Base-by-base conservation (phyloP, 768 basidiomycete species). In the Kwoniella newhampshirensis region DNA sequence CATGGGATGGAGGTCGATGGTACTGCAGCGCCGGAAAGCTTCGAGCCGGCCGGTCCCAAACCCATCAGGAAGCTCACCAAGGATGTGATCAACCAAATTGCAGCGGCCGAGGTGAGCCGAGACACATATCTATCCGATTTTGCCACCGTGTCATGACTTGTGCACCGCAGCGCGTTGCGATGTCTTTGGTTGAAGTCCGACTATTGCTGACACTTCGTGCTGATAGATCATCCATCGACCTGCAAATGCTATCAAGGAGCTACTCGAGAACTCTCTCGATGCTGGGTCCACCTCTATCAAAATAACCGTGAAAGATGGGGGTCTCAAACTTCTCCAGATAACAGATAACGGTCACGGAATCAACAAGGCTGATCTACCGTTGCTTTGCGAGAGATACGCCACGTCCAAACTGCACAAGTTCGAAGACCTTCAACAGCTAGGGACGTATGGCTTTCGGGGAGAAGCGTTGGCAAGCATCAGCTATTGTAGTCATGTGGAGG, bases 331-430 rank as follows among this genome's bases (percentile, higher is more conserved):
- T 15, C 82, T 98, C 35, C 91, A 96, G 77, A 93, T 98, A 50
- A 89, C 92, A 68, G 96, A 99, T 71, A 96, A 99, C 72, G 94
- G 96, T 0, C 89, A 85, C 76, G 96, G 94, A 2, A 97, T 98
- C 68, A 83, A 87, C 44, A 91, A 88, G 84, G 73, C 81, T 7
- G 93, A 97, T 69, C 79, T 99, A 2, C 86, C 90, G 1, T 86
- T 99, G 20, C 81, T 99, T 4, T 93, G 94, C 37, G 88, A 93
- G 74, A 82, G 96, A 5, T 97, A 94, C 72, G 94, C 94, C 13
- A 99, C 96, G 0, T 94, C 91, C 2, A 99, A 98, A 70, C 78
- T 99, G 4, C 82, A 85, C 1, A 83, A 84, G 0, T 99, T 91
- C 68, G 86, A 88, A 3, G 96, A 99, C 70, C 75, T 99, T 51